Conservation (phyloP, 768 basidiomycete species). For the Lactifluus subvellereus region DNA sequence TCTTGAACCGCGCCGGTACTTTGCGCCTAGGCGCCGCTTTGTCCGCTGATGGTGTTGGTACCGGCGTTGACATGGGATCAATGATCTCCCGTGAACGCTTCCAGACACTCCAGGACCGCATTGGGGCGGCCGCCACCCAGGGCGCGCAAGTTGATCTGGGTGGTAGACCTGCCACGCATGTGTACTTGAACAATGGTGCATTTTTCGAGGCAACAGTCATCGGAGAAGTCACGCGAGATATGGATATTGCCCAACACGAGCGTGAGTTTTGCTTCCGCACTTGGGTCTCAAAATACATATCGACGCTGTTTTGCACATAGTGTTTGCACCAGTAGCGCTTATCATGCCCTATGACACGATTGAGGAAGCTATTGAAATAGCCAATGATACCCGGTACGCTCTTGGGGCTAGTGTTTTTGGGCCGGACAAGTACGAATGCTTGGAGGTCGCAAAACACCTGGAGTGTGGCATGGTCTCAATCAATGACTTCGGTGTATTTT, state of each 20-base stretch:
- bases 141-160: conserved; percentile 63
- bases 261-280: conserved; percentile 42
- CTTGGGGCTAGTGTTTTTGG: conserved; percentile 96
- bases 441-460: conserved; percentile 72
- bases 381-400: conserved; percentile 84
- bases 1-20: conserved; percentile 57
- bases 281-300: conserved; percentile 6
- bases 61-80: conserved; percentile 74
- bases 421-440: conserved; percentile 68
- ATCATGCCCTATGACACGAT: conserved; percentile 79
- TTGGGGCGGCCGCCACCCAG: conserved; percentile 56
- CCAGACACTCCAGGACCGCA: conserved; percentile 56
- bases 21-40: conserved; percentile 78
- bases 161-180: conserved; percentile 60
- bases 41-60: conserved; percentile 62
- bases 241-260: conserved; percentile 78
- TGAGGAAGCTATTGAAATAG: conserved; percentile 81
- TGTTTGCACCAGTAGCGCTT: conserved; percentile 90
- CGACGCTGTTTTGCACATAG: conserved; percentile 34
- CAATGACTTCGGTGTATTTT: conserved; percentile 90
- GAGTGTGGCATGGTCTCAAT: conserved; percentile 97
- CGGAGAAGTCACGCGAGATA: conserved; percentile 62
- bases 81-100: conserved; percentile 40
- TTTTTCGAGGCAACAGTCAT: conserved; percentile 89
- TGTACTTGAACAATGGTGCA: conserved; percentile 61